Evolutionary conservation across 345 rosid genomes (phyloP), one percentile per base, ranked within the genome.

Genomic region (Ceriops zippeliana): DNA sequence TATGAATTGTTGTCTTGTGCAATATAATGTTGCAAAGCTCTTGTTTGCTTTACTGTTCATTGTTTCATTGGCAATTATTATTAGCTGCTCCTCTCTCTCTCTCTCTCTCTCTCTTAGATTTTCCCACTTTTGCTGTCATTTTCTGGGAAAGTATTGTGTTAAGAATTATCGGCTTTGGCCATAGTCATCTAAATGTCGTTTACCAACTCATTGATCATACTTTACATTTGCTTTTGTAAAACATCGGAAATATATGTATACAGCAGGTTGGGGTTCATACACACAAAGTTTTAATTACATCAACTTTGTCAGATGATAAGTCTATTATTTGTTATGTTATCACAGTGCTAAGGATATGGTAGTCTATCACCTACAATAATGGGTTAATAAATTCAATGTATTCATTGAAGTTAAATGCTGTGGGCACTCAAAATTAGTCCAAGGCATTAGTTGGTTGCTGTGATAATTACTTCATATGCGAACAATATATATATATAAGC

Each of bases 1-100:
- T 72, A 77, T 81, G 77, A 67, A 73, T 66, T 69, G 31, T 73
- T 68, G 75, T 70, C 69, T 75, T 81, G 76, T 81, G 78, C 76
- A 81, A 67, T 81, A 76, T 79, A 72, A 70, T 69, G 72, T 63
- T 75, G 68, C 58, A 31, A 54, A 31, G 61, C 47, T 63, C 65
- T 46, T 57, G 59, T 31, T 61, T 61, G 53, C 60, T 72, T 52
- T 57, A 26, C 15, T 42, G 49, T 11, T 24, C 59, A 56, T 15
- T 56, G 6, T 13, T 8, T 4, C 4, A 24, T 42, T 42, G 49
- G 49, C 49, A 42, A 24, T 56, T 56, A 24, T 27, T 24, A 56
- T 56, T 56, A 2, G 19, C 17, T 56, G 30, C 59, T 4, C 26
- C 30, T 56, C 24, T 24, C 26, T 24, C 3, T 20, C 8, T 24